Base-by-base conservation (phyloP, 768 basidiomycete species). In the Tulasnella sp. region DNA sequence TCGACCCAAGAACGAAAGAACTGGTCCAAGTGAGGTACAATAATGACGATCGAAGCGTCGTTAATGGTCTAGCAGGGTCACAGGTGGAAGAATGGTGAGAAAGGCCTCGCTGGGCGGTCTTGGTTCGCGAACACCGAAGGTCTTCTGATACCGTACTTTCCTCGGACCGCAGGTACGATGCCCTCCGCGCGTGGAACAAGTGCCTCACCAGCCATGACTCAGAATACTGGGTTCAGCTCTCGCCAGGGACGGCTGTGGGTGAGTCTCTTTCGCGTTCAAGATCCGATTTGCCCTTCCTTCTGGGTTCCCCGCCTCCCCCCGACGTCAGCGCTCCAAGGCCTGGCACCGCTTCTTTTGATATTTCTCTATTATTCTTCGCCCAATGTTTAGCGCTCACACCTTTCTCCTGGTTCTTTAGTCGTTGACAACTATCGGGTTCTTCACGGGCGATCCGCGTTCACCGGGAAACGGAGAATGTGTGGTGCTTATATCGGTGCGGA, bases 401-500 rank as follows among this genome's bases (percentile, higher is more conserved):
- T 75, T 71, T 48, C n/a, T 42, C 16, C 38, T 76, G 27, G n/a
- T 38, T 12, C 19, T 71, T 38, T 82, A 95, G 95, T 96, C 31
- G 88, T 97, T 74, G 93, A 99, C 85, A 98, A 99, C 84, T 93
- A 97, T 85, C 90, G 97, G 31, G 94, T 98, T 18, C 87, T 99
- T 74, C 97, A 98, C 82, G 97, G 97, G 18, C 92, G 97, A n/a
- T 95, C 96, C 0, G 90, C 92, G 0, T 99, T 98, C 84, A 88
- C 90, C 18, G 97, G 97, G 16, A 90, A 90, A 84, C 90, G 97
- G 3, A 89, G 94, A 1, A 95, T 99, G 91, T 98, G 97, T 83
- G 97, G 97, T 2, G 98, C 97, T 0, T 99, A 99, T 84, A 90
- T 98, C 79, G 94, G 94, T 0, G 87, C 90, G 18, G 97, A 99